phyloP scores from a whole-genome alignment of 169 alveolate genomes.

The Plasmodium falciparum region DNA sequence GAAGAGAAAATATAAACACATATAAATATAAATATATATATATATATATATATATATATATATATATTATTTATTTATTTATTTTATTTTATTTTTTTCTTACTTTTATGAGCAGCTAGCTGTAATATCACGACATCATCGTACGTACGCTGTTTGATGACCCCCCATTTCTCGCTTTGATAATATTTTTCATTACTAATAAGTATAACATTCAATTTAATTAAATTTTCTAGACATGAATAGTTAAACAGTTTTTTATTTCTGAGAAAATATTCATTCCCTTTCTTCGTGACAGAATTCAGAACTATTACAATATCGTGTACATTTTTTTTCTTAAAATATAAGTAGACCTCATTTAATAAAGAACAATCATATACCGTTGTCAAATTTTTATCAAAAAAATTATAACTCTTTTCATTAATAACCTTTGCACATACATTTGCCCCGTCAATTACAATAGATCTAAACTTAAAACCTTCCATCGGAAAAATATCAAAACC shows the following conservation, averaged over 20 bases:
- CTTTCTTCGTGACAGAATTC: constrained; percentile 46
- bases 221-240: constrained; percentile 37
- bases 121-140: constrained; percentile 57
- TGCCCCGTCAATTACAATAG: constrained; percentile 71
- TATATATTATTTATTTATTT: background rate
- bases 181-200: constrained; percentile 49
- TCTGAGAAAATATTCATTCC: constrained; percentile 50
- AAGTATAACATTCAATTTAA: constrained; percentile 41
- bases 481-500: constrained; percentile 53
- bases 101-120: constrained; percentile 48
- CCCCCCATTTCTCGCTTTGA: constrained; percentile 13
- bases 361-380: constrained; percentile 37
- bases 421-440: constrained; percentile 64
- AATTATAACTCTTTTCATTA: constrained; percentile 4
- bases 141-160: constrained; percentile 26
- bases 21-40: background rate
- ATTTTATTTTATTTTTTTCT: background rate
- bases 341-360: constrained; percentile 46
- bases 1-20: background rate
- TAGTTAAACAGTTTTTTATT: constrained; percentile 41
- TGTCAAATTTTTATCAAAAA: constrained; percentile 9
- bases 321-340: constrained; percentile 60
- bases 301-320: constrained; percentile 54
- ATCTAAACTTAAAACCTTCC: constrained; percentile 56
- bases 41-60: no score